phyloP scores from a whole-genome alignment of 805 yeast species.

The Zygosaccharomyces pseudorouxii region DNA sequence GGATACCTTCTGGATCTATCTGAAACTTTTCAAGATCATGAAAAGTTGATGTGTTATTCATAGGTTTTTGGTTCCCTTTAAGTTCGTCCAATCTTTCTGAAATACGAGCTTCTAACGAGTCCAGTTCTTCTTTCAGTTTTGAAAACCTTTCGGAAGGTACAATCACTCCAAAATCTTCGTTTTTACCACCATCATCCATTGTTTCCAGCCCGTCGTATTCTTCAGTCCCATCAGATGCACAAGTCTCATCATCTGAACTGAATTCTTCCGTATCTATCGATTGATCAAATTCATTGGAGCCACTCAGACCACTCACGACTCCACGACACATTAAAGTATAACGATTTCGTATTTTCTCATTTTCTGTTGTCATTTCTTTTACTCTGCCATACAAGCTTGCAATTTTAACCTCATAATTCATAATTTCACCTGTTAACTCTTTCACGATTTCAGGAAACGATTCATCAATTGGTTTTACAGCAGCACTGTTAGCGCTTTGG shows the following conservation, averaged over 20 bases:
- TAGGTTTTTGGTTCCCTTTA: neutral
- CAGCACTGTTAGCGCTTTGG: neutral
- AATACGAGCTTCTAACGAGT: constrained; percentile 8
- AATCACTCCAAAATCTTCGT: neutral
- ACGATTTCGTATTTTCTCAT: constrained; percentile 9
- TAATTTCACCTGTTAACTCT: constrained; percentile 18
- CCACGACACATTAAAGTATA: constrained; percentile 3
- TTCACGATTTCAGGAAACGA: neutral
- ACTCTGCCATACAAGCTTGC: constrained; percentile 19
- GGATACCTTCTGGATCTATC: constrained; percentile 10
- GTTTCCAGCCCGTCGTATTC: neutral
- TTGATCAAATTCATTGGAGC: neutral
- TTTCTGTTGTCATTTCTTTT: constrained; percentile 8
- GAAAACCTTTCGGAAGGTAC: neutral
- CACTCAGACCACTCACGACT: neutral
- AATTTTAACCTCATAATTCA: constrained; percentile 21
- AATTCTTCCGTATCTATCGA: neutral
- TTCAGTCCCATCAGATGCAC: neutral
- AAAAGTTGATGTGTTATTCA: constrained; percentile 1
- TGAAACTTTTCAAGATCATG: neutral
- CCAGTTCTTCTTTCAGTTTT: constrained; percentile 1
- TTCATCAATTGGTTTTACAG: neutral
- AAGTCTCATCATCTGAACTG: neutral
- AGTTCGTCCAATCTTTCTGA: constrained; percentile 9
- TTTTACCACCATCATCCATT: neutral